Percentiles rank a stretch among this genome's conserved stretches.
These are phyloP conservation scores for Trichoderma erinaceum DNA, from an alignment of 495 filamentous ascomycete species.

Conservation along the genomic window DNA sequence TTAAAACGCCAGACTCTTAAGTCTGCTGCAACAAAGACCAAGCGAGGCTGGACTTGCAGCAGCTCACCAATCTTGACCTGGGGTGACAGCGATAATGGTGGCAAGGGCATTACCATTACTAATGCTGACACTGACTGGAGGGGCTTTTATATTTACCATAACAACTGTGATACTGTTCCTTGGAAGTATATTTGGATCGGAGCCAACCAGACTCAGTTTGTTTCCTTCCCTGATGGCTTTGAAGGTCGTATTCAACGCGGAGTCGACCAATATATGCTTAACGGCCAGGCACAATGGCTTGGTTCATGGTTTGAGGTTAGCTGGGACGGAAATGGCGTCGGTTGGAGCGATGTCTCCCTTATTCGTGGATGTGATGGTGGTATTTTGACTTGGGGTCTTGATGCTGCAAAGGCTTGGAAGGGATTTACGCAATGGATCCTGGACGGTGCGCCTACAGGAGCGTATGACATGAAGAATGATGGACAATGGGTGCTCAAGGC, in stretches of 20 bases:
- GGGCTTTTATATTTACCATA: conserved; percentile 25
- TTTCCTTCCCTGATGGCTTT: conserved; percentile 21
- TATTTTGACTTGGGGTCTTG: conserved; percentile 20
- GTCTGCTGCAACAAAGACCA: not conserved
- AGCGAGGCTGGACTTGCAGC: conserved; percentile 17
- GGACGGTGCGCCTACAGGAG: conserved; percentile 17
- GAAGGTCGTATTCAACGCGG: conserved; percentile 27
- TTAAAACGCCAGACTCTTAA: not conserved
- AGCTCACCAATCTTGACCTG: conserved; percentile 17
- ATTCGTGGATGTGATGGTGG: conserved; percentile 27
- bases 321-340: conserved; percentile 26
- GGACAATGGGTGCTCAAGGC: conserved; percentile 20
- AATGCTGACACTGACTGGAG: conserved; percentile 21
- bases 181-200: conserved; percentile 22
- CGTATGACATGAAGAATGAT: conserved; percentile 17
- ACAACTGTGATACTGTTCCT: conserved; percentile 25
- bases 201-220: conserved; percentile 20
- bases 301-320: conserved; percentile 29
- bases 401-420: not conserved
- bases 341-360: conserved; percentile 26
- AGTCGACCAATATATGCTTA: conserved; percentile 19
- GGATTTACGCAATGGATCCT: conserved; percentile 21
- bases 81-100: conserved; percentile 21
- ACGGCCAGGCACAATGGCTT: conserved; percentile 21
- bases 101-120: conserved; percentile 19